Conservation (phyloP, 495 filamentous ascomycete genomes). For the Penicillium arizonense region DNA sequence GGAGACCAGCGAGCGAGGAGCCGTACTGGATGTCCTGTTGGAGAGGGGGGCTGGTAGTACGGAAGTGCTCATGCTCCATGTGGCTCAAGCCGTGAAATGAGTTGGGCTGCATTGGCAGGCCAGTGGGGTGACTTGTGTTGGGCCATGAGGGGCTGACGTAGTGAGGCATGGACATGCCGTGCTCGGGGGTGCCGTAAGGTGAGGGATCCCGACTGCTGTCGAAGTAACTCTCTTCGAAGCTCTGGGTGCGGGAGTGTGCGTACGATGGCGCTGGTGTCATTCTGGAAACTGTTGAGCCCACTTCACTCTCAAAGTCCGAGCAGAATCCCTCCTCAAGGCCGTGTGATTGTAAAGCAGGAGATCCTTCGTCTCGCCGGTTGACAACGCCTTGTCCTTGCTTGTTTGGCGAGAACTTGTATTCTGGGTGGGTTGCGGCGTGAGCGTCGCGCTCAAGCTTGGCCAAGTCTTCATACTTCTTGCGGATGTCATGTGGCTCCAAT, state of each 20-base stretch:
- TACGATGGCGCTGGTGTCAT: slow-evolving; percentile 18
- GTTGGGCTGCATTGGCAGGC: slow-evolving; percentile 55
- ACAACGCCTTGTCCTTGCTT: slow-evolving; percentile 55
- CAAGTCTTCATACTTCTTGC: slow-evolving; percentile 76
- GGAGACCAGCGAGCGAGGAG: slow-evolving; percentile 47
- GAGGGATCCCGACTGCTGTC: slow-evolving; percentile 33
- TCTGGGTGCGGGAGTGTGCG: slow-evolving; percentile 21
- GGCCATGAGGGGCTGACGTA: slow-evolving; percentile 30
- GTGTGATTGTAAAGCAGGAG: slow-evolving; percentile 2
- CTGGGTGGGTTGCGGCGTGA: slow-evolving; percentile 82
- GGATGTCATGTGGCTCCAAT: slow-evolving; percentile 67
- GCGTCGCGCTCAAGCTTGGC: slow-evolving; percentile 81
- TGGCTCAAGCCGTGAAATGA: slow-evolving; percentile 24
- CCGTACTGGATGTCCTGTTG: slow-evolving; percentile 32
- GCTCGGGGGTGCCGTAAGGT: slow-evolving; percentile 30
- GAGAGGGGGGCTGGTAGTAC: slow-evolving; percentile 21
- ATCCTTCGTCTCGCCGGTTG: slow-evolving; percentile 28
- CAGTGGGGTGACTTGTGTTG: slow-evolving; percentile 57
- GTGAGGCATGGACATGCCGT: slow-evolving; percentile 19
- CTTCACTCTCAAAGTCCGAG: slow-evolving; percentile 5
- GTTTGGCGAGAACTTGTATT: slow-evolving; percentile 91
- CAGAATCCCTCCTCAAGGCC: slow-evolving; percentile 8
- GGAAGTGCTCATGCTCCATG: slow-evolving; percentile 31
- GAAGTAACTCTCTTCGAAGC: slow-evolving; percentile 28
- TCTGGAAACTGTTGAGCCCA: slow-evolving; percentile 12